Percentiles rank a stretch among this genome's conserved stretches.
Evolutionary conservation across 2,329 filamentous ascomycete species (phyloP).

Genomic region (Lecanoromycetidae sp.): DNA sequence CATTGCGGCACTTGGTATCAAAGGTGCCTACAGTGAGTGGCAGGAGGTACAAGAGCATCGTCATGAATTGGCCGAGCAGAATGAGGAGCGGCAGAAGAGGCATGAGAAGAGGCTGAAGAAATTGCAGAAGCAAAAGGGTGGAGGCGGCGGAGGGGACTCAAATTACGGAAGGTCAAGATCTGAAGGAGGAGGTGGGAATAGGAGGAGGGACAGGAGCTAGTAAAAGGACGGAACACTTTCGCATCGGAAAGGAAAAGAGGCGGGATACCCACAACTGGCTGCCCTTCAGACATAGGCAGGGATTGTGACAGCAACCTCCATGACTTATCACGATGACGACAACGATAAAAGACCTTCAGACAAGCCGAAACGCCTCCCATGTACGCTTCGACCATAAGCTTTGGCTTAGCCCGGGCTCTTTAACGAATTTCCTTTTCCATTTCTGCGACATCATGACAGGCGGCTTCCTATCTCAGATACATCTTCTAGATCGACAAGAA

Average conservation of each 20-base stretch:
- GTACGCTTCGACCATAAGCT: too few species aligned
- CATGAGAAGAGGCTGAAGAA: conserved; percentile 16
- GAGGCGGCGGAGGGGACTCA: not conserved
- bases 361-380: too few species aligned
- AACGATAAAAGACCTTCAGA: too few species aligned
- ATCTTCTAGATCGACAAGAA: too few species aligned
- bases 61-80: conserved; percentile 35
- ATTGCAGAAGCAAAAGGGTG: conserved; percentile 4
- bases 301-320: too few species aligned
- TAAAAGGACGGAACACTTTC: not conserved
- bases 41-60: conserved; percentile 54
- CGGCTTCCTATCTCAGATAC: too few species aligned
- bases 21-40: conserved; percentile 55
- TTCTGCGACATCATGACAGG: too few species aligned
- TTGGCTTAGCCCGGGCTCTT: too few species aligned
- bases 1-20: conserved; percentile 56
- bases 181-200: not conserved
- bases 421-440: too few species aligned
- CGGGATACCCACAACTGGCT: too few species aligned
- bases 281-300: too few species aligned
- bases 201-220: not conserved
- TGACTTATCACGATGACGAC: too few species aligned
- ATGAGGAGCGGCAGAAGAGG: conserved; percentile 17
- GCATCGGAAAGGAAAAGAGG: not conserved
- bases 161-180: not conserved